Percentiles rank a stretch among this genome's conserved stretches.
These are phyloP conservation scores for Fonsecaea monophora DNA, from an alignment of 2,329 filamentous ascomycete genomes.

Conservation along the genomic window DNA sequence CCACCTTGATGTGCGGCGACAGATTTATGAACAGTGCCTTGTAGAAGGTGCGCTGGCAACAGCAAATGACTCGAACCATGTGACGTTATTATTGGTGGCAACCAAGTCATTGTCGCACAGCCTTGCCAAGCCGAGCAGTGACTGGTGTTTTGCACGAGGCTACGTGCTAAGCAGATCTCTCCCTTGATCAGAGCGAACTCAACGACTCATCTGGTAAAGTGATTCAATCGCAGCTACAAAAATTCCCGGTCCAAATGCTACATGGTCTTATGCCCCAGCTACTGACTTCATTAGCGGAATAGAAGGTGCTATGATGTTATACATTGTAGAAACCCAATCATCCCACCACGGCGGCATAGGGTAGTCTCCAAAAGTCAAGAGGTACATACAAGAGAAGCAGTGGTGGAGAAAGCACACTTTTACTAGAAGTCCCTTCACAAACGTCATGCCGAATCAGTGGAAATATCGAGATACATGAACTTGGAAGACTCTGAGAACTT, in stretches of 20 bases:
- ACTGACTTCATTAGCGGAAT: not conserved
- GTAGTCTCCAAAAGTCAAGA: not conserved
- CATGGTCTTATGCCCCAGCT: not conserved
- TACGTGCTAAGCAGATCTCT: not conserved
- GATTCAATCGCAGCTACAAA: not conserved
- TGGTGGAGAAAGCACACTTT: slow-evolving; percentile 3
- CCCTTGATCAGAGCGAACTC: no score
- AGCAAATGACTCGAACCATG: not conserved
- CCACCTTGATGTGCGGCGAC: not conserved
- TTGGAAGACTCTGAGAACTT: not conserved
- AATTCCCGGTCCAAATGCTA: not conserved
- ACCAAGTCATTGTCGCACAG: slow-evolving; percentile 11
- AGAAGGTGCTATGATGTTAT: slow-evolving; percentile 1
- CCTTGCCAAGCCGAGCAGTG: slow-evolving; percentile 2
- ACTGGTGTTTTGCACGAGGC: not conserved
- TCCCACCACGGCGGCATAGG: not conserved
- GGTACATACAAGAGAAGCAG: not conserved
- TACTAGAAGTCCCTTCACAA: not conserved
- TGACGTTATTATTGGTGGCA: not conserved
- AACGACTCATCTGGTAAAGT: no score
- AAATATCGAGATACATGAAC: not conserved
- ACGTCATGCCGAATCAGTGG: not conserved
- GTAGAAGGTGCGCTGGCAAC: no score
- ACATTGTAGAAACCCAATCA: not conserved
- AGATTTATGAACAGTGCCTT: not conserved